Evolutionary conservation across 331 rosid genomes (phyloP), one percentile per base, ranked within the genome.

Genomic region (Malus hybrid): DNA sequence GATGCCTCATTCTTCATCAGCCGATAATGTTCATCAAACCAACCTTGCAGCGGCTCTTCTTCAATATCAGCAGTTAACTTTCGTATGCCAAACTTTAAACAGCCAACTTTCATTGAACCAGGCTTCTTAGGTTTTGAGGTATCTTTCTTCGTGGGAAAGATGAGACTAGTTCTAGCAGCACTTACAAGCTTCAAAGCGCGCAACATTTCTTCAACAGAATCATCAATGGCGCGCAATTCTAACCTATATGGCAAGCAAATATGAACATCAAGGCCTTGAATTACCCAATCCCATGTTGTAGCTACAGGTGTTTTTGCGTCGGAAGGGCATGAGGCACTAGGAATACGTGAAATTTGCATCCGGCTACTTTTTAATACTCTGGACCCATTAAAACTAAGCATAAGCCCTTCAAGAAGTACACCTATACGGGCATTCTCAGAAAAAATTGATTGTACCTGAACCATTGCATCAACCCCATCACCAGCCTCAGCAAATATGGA

Each of bases 371-470:
- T 92, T 71, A 90, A 81, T 55, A 95, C 80, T 79, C 93, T 88
- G 46, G 90, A 88, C 63, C 91, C 96, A 74, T 89, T 90, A 32
- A 95, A 85, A 84, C 96, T 70, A 79, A 92, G 91, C 72, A 86
- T 76, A 68, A 95, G 95, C 69, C 99, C 99, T 90, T 95, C 99
- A 72, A 95, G 90, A 86, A 95, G 98, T 57, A 95, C 84, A 76
- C 99, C 99, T 68, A 95, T 92, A 42, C 89, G 84, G 72, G 97
- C 98, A 95, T 95, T 95, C 84, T 95, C 99, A 31, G 99, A 92
- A 90, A 95, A 95, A 82, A 95, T 90, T 50, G 99, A 95, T 75
- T 95, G 97, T 81, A 95, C 86, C 88, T 92, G 96, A 81, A 95
- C 89, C 86, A 89, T 50, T 63, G 90, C 90, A 69, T 95, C 91